Conservation (phyloP, 139 green algal genomes). For the Chlamydomonas sp. region DNA sequence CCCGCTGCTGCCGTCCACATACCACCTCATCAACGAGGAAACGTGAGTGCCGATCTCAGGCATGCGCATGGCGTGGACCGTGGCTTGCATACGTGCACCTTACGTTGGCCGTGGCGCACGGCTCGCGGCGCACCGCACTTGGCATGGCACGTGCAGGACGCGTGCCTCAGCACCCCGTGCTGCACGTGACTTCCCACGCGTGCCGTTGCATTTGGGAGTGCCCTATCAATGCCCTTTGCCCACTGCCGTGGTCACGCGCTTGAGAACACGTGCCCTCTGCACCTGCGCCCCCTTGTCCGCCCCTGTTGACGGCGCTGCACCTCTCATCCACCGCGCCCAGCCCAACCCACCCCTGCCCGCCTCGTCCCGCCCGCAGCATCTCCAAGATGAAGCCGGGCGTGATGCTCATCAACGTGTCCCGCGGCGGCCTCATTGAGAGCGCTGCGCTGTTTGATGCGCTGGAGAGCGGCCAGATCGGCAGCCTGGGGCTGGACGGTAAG, state of each 20-base stretch:
- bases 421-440: conserved; percentile 83
- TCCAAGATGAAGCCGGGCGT: conserved; percentile 67
- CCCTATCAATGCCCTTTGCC: too few species aligned
- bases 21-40: conserved; percentile 79
- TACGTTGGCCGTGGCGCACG: too few species aligned
- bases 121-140: too few species aligned
- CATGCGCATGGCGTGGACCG: too few species aligned
- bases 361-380: conserved; percentile 53
- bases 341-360: too few species aligned
- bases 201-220: too few species aligned
- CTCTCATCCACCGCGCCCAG: neutral
- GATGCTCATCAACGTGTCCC: conserved; percentile 66
- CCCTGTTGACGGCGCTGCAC: neutral
- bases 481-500: conserved; percentile 72
- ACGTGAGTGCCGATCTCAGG: conserved; percentile 27
- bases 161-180: too few species aligned
- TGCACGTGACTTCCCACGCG: too few species aligned
- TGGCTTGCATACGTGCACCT: too few species aligned
- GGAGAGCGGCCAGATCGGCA: conserved; percentile 55
- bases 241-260: too few species aligned
- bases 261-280: neutral
- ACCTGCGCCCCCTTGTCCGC: neutral
- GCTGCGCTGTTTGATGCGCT: conserved; percentile 70
- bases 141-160: too few species aligned
- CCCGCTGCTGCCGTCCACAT: conserved; percentile 74